Conservation (phyloP, 164 flowering plant species). For the Platanus orientalis region DNA sequence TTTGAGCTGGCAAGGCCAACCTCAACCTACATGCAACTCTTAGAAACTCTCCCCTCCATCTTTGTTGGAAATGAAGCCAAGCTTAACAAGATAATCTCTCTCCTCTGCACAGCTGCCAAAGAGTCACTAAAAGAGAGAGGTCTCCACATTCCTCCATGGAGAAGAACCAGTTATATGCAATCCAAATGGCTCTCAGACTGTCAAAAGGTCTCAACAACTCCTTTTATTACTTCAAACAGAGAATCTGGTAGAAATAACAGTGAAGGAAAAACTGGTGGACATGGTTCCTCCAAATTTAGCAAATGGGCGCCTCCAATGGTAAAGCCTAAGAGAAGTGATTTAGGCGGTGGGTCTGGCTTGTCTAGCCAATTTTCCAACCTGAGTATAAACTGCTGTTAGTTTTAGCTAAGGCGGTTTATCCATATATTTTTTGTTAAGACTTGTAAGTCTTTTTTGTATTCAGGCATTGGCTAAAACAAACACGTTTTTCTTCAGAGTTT, state of each 20-base stretch:
- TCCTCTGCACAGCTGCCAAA: slow-evolving; percentile 48
- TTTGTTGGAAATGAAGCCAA: slow-evolving; percentile 51
- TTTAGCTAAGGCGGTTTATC: background rate
- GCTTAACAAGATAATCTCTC: slow-evolving; percentile 32
- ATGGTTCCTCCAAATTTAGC: slow-evolving; percentile 8
- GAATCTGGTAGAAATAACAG: slow-evolving; percentile 1
- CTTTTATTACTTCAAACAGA: background rate
- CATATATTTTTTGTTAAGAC: background rate
- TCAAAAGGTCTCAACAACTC: slow-evolving; percentile 7
- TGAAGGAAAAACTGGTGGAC: slow-evolving; percentile 11
- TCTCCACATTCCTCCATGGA: slow-evolving; percentile 67
- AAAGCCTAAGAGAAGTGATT: slow-evolving; percentile 27
- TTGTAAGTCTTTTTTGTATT: background rate
- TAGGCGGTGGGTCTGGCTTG: slow-evolving; percentile 35
- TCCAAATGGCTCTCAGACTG: slow-evolving; percentile 48
- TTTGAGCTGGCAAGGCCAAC: slow-evolving; percentile 69
- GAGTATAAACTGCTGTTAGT: slow-evolving; percentile 37
- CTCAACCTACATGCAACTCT: slow-evolving; percentile 31
- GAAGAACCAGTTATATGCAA: slow-evolving; percentile 45
- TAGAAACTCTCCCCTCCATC: slow-evolving; percentile 35
- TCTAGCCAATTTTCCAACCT: slow-evolving; percentile 35
- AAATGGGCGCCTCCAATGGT: slow-evolving; percentile 33
- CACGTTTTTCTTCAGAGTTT: background rate
- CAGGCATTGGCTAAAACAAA: no score
- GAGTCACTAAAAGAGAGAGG: slow-evolving; percentile 46